Percentiles rank a stretch among this genome's conserved stretches.
Conservation (phyloP, 202 grass and related monocot species). For the Schoenoplectus tabernaemontani region DNA sequence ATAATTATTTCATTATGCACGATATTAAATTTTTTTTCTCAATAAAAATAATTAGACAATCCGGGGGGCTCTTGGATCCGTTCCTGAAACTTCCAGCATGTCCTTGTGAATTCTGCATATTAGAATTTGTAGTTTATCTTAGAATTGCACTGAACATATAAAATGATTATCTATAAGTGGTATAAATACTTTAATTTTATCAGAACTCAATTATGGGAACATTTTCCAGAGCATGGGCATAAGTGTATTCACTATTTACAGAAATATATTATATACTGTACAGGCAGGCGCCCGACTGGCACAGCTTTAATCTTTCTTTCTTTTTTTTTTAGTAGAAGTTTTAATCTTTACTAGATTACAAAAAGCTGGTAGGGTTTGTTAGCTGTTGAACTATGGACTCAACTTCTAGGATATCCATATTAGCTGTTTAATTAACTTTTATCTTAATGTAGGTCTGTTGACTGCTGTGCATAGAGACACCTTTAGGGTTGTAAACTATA, state of each 20-base stretch:
- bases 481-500: slow-evolving; percentile 54
- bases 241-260: neutral
- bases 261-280: neutral
- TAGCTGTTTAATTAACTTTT: neutral
- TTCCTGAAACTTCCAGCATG: no score
- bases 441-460: slow-evolving; percentile 46
- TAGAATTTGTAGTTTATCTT: neutral
- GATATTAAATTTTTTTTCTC: no score
- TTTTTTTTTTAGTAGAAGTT: no score
- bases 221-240: neutral
- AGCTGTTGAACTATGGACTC: neutral
- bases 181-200: neutral
- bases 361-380: neutral
- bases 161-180: neutral
- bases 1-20: no score
- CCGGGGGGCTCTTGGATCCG: no score
- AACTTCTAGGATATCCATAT: neutral
- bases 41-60: no score
- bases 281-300: neutral
- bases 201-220: neutral
- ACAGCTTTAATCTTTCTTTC: no score
- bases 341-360: neutral
- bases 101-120: neutral
- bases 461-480: slow-evolving; percentile 60
- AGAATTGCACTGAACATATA: neutral